These are phyloP conservation scores for Schizochytrium sp. DNA, from an alignment of 108 stramenopile genomes.

Conservation along the genomic window DNA sequence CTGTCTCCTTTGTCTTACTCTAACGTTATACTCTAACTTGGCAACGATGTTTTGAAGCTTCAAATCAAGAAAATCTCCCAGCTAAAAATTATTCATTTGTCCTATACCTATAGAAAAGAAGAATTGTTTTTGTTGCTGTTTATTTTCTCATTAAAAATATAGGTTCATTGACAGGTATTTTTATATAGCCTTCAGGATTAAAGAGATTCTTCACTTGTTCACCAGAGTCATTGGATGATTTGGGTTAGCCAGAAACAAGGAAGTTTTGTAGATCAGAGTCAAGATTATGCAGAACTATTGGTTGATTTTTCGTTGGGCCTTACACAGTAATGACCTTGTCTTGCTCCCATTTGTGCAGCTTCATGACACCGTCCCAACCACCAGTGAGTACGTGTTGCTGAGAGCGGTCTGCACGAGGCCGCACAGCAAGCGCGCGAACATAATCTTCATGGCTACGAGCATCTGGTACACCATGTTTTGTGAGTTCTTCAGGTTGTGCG, in stretches of 20 bases:
- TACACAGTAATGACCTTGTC: constrained; percentile 2
- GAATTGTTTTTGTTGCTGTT: no score
- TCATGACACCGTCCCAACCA: constrained; percentile 34
- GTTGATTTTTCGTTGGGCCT: not conserved
- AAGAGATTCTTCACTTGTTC: no score
- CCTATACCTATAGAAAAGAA: not conserved
- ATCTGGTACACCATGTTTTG: not conserved
- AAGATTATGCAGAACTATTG: no score
- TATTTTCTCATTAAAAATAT: no score
- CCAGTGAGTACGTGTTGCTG: constrained; percentile 31
- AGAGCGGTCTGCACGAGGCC: not conserved
- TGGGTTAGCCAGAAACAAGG: no score
- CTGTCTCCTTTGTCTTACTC: no score
- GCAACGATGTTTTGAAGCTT: not conserved
- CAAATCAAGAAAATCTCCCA: not conserved
- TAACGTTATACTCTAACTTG: no score
- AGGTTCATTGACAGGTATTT: no score
- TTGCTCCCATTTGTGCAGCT: not conserved
- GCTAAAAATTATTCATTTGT: not conserved
- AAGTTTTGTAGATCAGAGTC: no score
- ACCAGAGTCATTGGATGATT: no score
- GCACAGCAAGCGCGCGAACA: constrained; percentile 1
- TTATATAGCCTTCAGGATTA: no score
- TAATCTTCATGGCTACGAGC: constrained; percentile 10
- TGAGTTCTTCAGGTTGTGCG: not conserved